Evolutionary conservation across 179 eudicot genomes (phyloP).

Genomic region (Heliamphora pulchella): DNA sequence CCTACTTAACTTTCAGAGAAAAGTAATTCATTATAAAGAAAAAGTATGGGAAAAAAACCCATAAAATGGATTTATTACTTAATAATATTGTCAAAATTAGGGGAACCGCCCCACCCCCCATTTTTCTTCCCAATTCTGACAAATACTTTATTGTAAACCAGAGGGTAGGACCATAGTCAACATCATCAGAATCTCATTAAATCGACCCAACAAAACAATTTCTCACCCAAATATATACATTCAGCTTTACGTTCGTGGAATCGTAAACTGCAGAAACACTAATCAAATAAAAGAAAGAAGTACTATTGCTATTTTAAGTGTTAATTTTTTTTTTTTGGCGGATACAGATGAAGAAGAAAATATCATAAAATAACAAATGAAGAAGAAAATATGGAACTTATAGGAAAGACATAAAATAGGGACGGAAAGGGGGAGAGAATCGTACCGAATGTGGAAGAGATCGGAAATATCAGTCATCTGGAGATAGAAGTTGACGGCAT

Average conservation of each 20-base stretch:
- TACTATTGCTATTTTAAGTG: not conserved
- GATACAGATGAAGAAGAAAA: no score
- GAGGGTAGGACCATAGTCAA: not conserved
- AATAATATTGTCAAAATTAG: no score
- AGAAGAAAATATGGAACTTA: no score
- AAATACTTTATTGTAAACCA: not conserved
- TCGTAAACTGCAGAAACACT: not conserved
- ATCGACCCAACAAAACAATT: not conserved
- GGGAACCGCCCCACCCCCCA: no score
- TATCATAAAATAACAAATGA: not conserved
- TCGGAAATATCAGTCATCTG: conserved; percentile 29
- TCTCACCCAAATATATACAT: not conserved
- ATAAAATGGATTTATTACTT: no score
- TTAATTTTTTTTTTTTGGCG: not conserved
- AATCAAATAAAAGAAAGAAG: not conserved
- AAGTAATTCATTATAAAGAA: no score
- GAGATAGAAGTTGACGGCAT: conserved; percentile 39
- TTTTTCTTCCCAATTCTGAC: no score
- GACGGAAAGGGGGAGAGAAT: not conserved
- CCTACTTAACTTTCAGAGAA: no score
- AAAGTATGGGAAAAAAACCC: no score
- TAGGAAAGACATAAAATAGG: not conserved
- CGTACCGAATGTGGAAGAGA: conserved; percentile 52
- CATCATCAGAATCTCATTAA: not conserved
- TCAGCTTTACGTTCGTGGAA: not conserved